Evolutionary conservation across 2,329 filamentous ascomycete genomes (phyloP).

Genomic region (Alternaria atra): DNA sequence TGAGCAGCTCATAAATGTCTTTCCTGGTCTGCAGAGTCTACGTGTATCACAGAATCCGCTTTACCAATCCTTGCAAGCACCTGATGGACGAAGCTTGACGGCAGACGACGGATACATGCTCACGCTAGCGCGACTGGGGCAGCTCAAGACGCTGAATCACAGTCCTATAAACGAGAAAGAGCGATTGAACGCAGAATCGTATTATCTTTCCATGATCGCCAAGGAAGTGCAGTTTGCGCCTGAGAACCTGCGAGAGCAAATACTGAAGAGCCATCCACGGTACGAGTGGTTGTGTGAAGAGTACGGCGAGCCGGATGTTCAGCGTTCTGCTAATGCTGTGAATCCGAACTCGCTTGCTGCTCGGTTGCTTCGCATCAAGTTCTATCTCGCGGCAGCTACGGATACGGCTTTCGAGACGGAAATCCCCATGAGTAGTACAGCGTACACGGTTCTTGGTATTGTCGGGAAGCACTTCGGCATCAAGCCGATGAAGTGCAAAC

Average conservation of each 20-base stretch:
- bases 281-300: conserved; percentile 77
- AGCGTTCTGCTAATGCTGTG: conserved; percentile 57
- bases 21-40: conserved; percentile 78
- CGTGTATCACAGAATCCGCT: conserved; percentile 88
- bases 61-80: conserved; percentile 65
- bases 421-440: conserved; percentile 78
- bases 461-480: conserved; percentile 75
- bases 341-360: conserved; percentile 86
- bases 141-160: conserved; percentile 76
- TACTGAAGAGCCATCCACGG: conserved; percentile 73
- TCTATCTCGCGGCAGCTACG: conserved; percentile 53
- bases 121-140: conserved; percentile 76
- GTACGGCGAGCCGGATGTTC: conserved; percentile 76
- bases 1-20: conserved; percentile 70
- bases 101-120: conserved; percentile 90
- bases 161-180: conserved; percentile 74
- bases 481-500: conserved; percentile 68
- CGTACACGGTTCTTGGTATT: conserved; percentile 83
- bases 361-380: conserved; percentile 70
- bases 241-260: conserved; percentile 60
- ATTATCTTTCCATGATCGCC: conserved; percentile 86
- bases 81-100: conserved; percentile 56
- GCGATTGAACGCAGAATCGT: conserved; percentile 87
- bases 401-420: conserved; percentile 48
- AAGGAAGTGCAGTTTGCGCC: conserved; percentile 73